phyloP scores from a whole-genome alignment of 2,329 filamentous ascomycete genomes.

The Tolypocladium amazonense region DNA sequence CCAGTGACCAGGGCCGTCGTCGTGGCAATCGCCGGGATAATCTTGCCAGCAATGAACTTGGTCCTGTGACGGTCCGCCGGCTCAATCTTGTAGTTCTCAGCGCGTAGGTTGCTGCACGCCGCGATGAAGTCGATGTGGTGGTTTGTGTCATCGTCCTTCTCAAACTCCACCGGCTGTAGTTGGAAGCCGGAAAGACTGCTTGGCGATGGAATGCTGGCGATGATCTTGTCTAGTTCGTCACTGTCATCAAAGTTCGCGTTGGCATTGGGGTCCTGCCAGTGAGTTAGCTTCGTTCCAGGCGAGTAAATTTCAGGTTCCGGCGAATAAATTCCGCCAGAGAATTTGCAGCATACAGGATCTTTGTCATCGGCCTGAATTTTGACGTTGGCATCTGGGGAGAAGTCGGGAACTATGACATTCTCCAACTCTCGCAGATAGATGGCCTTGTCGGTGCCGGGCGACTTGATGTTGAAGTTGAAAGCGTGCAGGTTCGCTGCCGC shows the following conservation, averaged over 20 bases:
- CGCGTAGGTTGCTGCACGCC: constrained; percentile 88
- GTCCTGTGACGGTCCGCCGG: constrained; percentile 92
- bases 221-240: constrained; percentile 64
- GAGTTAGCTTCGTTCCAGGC: neutral
- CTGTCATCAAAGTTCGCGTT: constrained; percentile 55
- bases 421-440: constrained; percentile 75
- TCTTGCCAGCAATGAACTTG: constrained; percentile 99
- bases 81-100: constrained; percentile 96
- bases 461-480: constrained; percentile 95
- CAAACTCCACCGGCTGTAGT: constrained; percentile 85
- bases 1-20: constrained; percentile 94
- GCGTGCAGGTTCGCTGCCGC: constrained; percentile 87
- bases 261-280: constrained; percentile 65
- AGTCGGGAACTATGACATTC: constrained; percentile 92
- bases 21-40: constrained; percentile 96
- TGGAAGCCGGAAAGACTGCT: constrained; percentile 81
- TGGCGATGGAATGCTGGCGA: constrained; percentile 62
- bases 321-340: neutral
- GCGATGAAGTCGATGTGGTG: constrained; percentile 99
- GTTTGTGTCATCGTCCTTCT: constrained; percentile 98
- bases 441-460: constrained; percentile 55
- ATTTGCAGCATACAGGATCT: constrained; percentile 55
- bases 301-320: no score
- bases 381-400: constrained; percentile 77
- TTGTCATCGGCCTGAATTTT: constrained; percentile 96